Conservation (phyloP, 2,329 filamentous ascomycete genomes). For the Remersonia thermophila region DNA sequence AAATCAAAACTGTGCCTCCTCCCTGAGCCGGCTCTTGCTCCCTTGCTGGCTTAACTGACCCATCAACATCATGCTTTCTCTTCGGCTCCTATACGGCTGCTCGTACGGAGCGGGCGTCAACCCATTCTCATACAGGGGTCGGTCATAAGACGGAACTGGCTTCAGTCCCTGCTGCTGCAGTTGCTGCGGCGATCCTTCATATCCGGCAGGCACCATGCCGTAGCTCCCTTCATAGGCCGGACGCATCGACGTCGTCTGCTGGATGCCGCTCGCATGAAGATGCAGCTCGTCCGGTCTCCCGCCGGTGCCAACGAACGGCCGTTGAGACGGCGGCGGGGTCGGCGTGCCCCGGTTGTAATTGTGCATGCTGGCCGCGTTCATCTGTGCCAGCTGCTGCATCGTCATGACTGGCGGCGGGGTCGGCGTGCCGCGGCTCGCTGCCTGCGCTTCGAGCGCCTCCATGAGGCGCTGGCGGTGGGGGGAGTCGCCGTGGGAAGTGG, state of each 20-base stretch:
- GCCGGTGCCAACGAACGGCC: too few relatives aligned
- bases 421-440: constrained; percentile 30
- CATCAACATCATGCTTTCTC: constrained; percentile 50
- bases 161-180: constrained; percentile 16
- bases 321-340: too few relatives aligned
- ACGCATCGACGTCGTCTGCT: constrained; percentile 20
- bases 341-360: constrained; percentile 22
- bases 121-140: constrained; percentile 23
- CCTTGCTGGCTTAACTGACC: constrained; percentile 37
- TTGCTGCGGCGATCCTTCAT: too few relatives aligned
- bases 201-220: constrained; percentile 24
- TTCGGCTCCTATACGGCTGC: constrained; percentile 35
- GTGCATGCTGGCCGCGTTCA: constrained; percentile 17
- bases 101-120: constrained; percentile 23
- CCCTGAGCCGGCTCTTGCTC: constrained; percentile 41
- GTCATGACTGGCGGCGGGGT: constrained; percentile 35
- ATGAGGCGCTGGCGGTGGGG: constrained; percentile 39
- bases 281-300: too few relatives aligned
- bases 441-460: constrained; percentile 26
- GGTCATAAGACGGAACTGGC: constrained; percentile 26
- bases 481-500: constrained; percentile 38
- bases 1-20: constrained; percentile 38
- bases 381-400: constrained; percentile 20
- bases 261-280: too few relatives aligned
- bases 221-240: constrained; percentile 35